Evolutionary conservation across 495 filamentous ascomycete genomes (phyloP).

Genomic region (Astrocystis sublimbata): DNA sequence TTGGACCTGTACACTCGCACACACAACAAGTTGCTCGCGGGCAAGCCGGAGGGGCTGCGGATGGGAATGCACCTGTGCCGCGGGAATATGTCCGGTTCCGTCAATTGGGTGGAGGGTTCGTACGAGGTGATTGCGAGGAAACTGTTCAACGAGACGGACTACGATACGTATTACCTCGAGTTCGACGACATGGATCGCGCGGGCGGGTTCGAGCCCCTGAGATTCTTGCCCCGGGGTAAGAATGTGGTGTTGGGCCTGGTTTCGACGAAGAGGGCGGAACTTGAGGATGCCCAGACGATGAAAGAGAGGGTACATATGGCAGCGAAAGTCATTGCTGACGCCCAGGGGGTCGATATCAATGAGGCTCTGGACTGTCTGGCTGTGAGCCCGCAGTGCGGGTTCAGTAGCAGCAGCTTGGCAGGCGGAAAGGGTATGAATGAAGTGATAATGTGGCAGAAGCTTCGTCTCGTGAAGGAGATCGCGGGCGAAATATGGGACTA

Average conservation of each 20-base stretch:
- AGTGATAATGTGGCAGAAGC: slow-evolving; percentile 68
- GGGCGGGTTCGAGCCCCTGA: slow-evolving; percentile 78
- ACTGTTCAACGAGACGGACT: slow-evolving; percentile 73
- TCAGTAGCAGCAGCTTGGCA: slow-evolving; percentile 67
- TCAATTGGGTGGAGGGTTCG: slow-evolving; percentile 75
- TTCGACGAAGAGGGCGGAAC: slow-evolving; percentile 68
- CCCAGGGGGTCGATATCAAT: slow-evolving; percentile 58
- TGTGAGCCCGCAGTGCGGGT: slow-evolving; percentile 78
- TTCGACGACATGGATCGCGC: slow-evolving; percentile 75
- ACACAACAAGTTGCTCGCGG: slow-evolving; percentile 71
- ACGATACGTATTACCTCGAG: slow-evolving; percentile 80
- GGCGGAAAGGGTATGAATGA: slow-evolving; percentile 64
- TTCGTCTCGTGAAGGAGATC: slow-evolving; percentile 64
- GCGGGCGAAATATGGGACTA: slow-evolving; percentile 67
- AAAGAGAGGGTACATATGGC: slow-evolving; percentile 64
- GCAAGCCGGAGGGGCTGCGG: slow-evolving; percentile 64
- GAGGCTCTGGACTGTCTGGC: slow-evolving; percentile 67
- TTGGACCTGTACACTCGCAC: slow-evolving; percentile 72
- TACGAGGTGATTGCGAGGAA: slow-evolving; percentile 79
- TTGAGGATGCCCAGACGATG: slow-evolving; percentile 72
- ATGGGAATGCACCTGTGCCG: slow-evolving; percentile 76
- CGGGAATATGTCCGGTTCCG: slow-evolving; percentile 74
- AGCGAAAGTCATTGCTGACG: slow-evolving; percentile 66
- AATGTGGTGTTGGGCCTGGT: slow-evolving; percentile 78
- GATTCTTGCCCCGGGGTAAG: slow-evolving; percentile 67